These are phyloP conservation scores for Penicillium palitans DNA, from an alignment of 2,329 filamentous ascomycete genomes.

Conservation along the genomic window DNA sequence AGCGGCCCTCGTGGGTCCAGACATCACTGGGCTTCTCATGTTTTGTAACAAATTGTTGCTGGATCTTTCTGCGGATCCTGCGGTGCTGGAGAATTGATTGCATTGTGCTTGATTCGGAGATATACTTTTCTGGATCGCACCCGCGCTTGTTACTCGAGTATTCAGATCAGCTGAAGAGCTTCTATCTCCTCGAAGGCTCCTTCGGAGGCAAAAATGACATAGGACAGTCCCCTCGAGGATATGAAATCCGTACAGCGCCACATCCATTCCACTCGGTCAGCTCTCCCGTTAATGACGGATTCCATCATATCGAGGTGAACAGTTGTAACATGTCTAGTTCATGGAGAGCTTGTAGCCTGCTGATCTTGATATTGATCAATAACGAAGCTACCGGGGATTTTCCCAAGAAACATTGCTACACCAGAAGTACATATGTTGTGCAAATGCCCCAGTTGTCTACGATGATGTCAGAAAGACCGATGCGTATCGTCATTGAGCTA, in stretches of 20 bases:
- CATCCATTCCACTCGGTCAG: constrained; percentile 6
- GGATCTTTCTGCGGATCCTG: constrained; percentile 18
- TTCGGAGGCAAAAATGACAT: constrained; percentile 13
- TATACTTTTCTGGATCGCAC: neutral
- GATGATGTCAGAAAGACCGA: constrained; percentile 20
- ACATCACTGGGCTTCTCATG: constrained; percentile 15
- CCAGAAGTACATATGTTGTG: neutral
- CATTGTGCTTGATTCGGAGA: constrained; percentile 10
- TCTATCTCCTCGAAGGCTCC: neutral
- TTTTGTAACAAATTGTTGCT: constrained; percentile 24
- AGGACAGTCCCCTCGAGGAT: constrained; percentile 3
- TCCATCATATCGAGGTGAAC: neutral
- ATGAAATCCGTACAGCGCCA: constrained; percentile 5
- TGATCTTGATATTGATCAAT: neutral
- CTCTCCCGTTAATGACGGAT: constrained; percentile 13
- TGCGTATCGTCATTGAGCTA: constrained; percentile 7
- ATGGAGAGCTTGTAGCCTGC: neutral
- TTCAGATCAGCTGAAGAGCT: neutral
- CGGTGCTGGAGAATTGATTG: constrained; percentile 16
- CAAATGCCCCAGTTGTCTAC: neutral
- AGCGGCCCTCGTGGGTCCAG: constrained; percentile 20
- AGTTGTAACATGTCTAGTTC: too few relatives aligned
- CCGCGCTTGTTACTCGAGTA: neutral
- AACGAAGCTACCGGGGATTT: neutral
- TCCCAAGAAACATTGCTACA: neutral